Conservation (phyloP, 2,329 filamentous ascomycete genomes). For the Fusarium staphyleae region DNA sequence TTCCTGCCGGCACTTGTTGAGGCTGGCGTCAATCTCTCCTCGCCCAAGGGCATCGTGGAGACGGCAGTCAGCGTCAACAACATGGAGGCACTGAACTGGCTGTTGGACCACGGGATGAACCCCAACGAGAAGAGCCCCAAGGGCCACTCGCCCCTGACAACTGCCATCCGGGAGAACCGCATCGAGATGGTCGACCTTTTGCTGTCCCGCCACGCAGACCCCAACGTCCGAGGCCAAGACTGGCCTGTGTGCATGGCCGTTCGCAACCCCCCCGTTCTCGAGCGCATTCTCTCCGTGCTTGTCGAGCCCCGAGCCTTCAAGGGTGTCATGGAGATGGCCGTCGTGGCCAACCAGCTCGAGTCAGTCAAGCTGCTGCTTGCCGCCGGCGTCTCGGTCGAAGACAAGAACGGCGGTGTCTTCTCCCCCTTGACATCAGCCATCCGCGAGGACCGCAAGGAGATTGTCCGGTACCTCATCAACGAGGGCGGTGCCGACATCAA, state of each 20-base stretch:
- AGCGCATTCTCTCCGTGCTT: conserved; percentile 63
- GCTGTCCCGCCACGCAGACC: conserved; percentile 65
- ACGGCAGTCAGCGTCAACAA: conserved; percentile 69
- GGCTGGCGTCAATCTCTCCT: conserved; percentile 65
- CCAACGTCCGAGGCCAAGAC: conserved; percentile 69
- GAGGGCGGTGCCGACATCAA: conserved; percentile 70
- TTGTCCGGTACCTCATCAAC: conserved; percentile 67
- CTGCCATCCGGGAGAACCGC: conserved; percentile 67
- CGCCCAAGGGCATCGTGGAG: conserved; percentile 71
- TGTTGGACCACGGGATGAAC: conserved; percentile 66
- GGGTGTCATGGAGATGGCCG: conserved; percentile 72
- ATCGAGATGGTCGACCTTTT: conserved; percentile 66
- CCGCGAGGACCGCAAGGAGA: conserved; percentile 66
- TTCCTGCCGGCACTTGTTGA: conserved; percentile 65
- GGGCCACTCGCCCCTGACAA: conserved; percentile 69
- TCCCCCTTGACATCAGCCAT: conserved; percentile 72
- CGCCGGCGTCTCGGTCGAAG: conserved; percentile 72
- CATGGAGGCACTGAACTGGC: conserved; percentile 64
- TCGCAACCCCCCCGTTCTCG: conserved; percentile 64
- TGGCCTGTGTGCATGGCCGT: conserved; percentile 77
- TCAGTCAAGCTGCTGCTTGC: conserved; percentile 70
- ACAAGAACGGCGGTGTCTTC: conserved; percentile 76
- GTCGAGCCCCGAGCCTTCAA: conserved; percentile 67
- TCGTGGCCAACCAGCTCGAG: conserved; percentile 70
- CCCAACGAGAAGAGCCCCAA: conserved; percentile 66